Evolutionary conservation across 2,329 filamentous ascomycete species (phyloP), one percentile per base, ranked within the genome.

Genomic region (Penicillium sp.): DNA sequence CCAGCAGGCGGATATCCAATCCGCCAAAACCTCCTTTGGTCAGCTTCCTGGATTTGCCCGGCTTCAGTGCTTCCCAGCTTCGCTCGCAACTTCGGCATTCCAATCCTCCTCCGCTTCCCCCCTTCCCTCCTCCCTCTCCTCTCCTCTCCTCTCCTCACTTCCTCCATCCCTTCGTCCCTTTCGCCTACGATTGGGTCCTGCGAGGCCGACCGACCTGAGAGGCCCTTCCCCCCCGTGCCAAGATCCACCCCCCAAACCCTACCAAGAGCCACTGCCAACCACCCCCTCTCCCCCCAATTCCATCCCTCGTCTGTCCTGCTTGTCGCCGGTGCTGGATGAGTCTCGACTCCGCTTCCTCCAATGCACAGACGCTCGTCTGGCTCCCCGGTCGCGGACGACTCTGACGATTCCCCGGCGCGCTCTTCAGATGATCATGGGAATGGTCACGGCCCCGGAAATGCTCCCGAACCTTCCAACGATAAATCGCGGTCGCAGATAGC

Each of bases 341-440:
- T 65, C 61, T 61, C 66, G 68, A 62, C 65, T 69, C 69, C 67
- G 68, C 66, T 62, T 71, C 71, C 70, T 75, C 75, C 70, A 78
- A 79, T 79, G 77, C 76, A 74, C 71, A 78, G 75, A 76, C 76
- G 75, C 69, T 76, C 73, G 71, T 79, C 77, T 71, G 76, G 74
- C 68, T 76, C 75, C 63, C 74, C 75, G 69, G 71, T 73, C 67
- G 73, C 73, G 75, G 75, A 78, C 71, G 75, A 76, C 67, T 68
- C 71, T 73, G 71, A 75, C 68, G 72, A 76, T 64, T 71, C 72
- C 61, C 68, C 68, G 63, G 64, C 71, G 62, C 73, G 73, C 68
- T 62, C 69, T 54, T 63, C 71, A 60, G 68, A 69, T 54, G 75
- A 76, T 56, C 65, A 75, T 73, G 72, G 69, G 67, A 62, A 43